Base-by-base conservation (phyloP, 2,329 filamentous ascomycete genomes). In the Cordyceps farinosa region DNA sequence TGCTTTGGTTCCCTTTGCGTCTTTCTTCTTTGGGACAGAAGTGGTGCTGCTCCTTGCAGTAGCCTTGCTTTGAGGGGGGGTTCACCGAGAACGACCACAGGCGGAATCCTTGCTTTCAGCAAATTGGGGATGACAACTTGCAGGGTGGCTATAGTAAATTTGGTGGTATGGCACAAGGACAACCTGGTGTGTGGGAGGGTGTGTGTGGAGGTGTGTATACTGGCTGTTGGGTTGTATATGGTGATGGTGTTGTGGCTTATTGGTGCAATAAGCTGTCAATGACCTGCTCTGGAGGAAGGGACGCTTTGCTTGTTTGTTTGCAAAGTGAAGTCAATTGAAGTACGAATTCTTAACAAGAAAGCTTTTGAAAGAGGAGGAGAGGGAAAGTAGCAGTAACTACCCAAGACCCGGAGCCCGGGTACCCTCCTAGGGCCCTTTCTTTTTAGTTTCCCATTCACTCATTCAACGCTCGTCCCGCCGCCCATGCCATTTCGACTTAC, bases 401-500 rank as follows among this genome's bases (percentile, higher is more conserved):
- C 60, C 52, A 42, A 55, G 59, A 51, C 59, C 59, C 29, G 36
- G 42, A 61, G 59, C 51, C 59, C 59, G 51, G 59, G 59, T 61
- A 55, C 59, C 59, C 60, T 56, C 42, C 47, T 56, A 13, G 51
- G 60, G 60, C 22, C 52, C 51, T 32, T 56, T 56, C 52, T 56
- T 62, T 56, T 56, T 62, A 51, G 60, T 62, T 61, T 61, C 60
- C 34, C 52, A 56, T 62, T 29, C 51, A 55, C 22, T 55, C 51
- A 56, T 50, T 42, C 51, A 62, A 56, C 51, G 51, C 51, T 56
- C 45, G 51, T 56, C 59, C 59, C 59, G 59, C 59, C 51, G 59
- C 51, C 36, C 47, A 61, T 61, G 60, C 53, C 48, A 36, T 29
- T 42, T 70, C 70, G 64, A 77, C 75, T 77, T 77, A 77, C 75